These are phyloP conservation scores for Zygosaccharomyces siamensis DNA, from an alignment of 805 yeast genomes.

Conservation along the genomic window DNA sequence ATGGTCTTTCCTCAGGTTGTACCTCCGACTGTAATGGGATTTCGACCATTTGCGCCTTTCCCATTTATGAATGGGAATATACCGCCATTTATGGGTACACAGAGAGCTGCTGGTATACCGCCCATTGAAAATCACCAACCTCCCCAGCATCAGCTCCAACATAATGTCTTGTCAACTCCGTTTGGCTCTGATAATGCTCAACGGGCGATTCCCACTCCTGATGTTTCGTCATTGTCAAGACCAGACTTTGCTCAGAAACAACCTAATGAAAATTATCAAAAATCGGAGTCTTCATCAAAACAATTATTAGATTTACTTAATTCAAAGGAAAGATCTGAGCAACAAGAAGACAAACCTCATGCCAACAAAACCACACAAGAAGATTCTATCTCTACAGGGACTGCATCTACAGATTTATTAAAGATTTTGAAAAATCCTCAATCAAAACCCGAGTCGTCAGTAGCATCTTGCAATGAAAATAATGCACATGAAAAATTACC, in stretches of 20 bases:
- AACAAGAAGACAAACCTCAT: constrained; percentile 3
- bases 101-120: constrained; percentile 8
- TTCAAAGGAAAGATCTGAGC: constrained; percentile 1
- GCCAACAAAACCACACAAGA: background rate
- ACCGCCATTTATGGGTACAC: constrained; percentile 13
- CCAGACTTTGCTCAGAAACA: constrained; percentile 32
- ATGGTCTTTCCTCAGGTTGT: constrained; percentile 11
- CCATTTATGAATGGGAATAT: constrained; percentile 26
- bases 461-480: background rate
- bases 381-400: background rate
- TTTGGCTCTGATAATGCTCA: constrained; percentile 16
- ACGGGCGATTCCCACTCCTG: constrained; percentile 31
- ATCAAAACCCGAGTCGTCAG: background rate
- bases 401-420: constrained; percentile 18
- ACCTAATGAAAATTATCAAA: background rate
- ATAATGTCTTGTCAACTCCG: constrained; percentile 2
- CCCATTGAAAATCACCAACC: constrained; percentile 5
- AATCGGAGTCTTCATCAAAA: constrained; percentile 8
- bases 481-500: constrained; percentile 5
- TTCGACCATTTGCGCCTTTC: constrained; percentile 35
- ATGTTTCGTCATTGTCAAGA: constrained; percentile 38
- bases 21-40: constrained; percentile 15
- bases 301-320: constrained; percentile 14
- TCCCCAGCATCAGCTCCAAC: constrained; percentile 12
- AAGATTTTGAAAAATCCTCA: constrained; percentile 16